Base-by-base conservation (phyloP, 2,329 filamentous ascomycete species). In the Calonectria pseudoturangicola region DNA sequence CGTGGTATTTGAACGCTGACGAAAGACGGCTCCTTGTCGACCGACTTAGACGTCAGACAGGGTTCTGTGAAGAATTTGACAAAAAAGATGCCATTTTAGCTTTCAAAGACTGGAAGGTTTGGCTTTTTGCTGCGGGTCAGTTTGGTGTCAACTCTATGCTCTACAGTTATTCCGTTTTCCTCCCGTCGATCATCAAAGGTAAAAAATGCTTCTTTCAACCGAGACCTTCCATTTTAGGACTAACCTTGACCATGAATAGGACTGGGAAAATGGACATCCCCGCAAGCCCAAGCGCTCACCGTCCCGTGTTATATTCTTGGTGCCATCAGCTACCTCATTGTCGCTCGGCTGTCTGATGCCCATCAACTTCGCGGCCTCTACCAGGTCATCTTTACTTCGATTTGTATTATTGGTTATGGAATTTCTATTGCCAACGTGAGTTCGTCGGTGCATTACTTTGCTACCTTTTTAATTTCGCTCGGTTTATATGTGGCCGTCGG, bases 161-260 rank as follows among this genome's bases (percentile, higher is more conserved):
- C 9, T 73, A 92, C 2, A 92, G 90, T 80, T 93, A 93, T 76
- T 87, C 68, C 15, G 93, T 92, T 0, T 94, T 94, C 80, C 84
- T 95, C 51, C 93, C 93, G 0, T 93, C 92, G 3, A 94, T 94
- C 76, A 93, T 95, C 41, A 51, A 41, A 62, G 70, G 68, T 69
- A 54, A 43, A 66, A 51, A 30, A 36, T n/a, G 21, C 33, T 41
- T 25, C n/a, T 47, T 54, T 7, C 50, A 41, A 58, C 2, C 18
- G 15, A 27, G 28, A n/a, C 21, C 25, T 63, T 18, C 36, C 48
- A 58, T 63, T 47, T 62, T 47, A 16, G 21, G 2, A 6, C 39
- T 75, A 54, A 68, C 33, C 30, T 56, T 27, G 4, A 21, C 18
- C 18, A 33, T 51, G 25, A 27, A 45, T 16, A 72, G 70, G 64